These are phyloP conservation scores for Kuraishia piskuri DNA, from an alignment of 805 yeast genomes.

Conservation along the genomic window DNA sequence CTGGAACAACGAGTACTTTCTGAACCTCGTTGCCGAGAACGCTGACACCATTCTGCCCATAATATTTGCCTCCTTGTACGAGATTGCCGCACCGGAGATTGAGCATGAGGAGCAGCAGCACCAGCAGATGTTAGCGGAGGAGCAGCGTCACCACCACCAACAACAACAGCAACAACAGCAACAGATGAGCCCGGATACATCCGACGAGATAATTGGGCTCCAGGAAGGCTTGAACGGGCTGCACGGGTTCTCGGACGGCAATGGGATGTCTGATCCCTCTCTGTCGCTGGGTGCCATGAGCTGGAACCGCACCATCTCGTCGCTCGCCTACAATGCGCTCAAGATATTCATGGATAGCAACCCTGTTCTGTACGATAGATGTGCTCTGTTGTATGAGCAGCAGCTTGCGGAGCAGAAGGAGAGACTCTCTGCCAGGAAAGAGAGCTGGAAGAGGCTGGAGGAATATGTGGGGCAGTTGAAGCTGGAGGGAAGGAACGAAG, in stretches of 20 bases:
- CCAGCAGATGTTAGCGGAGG: conserved; percentile 5
- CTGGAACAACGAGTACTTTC: conserved; percentile 93
- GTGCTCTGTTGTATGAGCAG: conserved; percentile 80
- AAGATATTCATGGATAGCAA: conserved; percentile 90
- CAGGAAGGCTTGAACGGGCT: not conserved
- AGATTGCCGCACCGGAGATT: conserved; percentile 46
- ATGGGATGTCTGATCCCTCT: conserved; percentile 25
- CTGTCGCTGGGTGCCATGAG: conserved; percentile 36
- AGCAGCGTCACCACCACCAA: conserved; percentile 5
- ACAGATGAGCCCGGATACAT: not conserved
- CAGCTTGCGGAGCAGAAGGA: conserved; percentile 65
- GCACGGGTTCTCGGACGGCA: conserved; percentile 8
- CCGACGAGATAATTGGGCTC: too few relatives aligned
- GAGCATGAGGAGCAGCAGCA: conserved; percentile 11
- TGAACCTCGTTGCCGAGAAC: conserved; percentile 82
- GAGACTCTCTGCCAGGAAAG: conserved; percentile 51
- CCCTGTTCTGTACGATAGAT: conserved; percentile 84
- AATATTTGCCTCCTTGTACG: conserved; percentile 82
- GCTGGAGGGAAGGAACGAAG: conserved; percentile 1
- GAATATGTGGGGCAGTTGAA: conserved; percentile 36
- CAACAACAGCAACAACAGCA: not conserved
- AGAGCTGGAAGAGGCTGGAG: conserved; percentile 67
- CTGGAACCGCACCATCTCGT: conserved; percentile 93
- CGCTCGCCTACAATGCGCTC: conserved; percentile 83
- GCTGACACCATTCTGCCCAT: conserved; percentile 91